These are phyloP conservation scores for Fusarium ramigenum DNA, from an alignment of 2,329 filamentous ascomycete genomes.

Conservation along the genomic window DNA sequence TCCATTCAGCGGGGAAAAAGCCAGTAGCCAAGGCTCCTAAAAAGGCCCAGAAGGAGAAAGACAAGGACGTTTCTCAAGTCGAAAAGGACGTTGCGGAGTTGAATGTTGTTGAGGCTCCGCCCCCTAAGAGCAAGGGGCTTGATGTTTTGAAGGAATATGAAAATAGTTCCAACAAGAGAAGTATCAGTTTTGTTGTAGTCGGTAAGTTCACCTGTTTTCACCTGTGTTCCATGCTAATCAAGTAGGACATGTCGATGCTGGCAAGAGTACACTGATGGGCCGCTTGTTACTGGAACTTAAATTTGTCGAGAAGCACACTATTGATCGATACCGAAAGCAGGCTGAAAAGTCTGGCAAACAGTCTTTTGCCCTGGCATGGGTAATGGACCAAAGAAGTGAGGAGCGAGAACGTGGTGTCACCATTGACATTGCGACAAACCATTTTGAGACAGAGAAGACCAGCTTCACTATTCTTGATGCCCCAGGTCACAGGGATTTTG, in stretches of 20 bases:
- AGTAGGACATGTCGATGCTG: constrained; percentile 92
- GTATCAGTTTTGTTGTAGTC: constrained; percentile 91
- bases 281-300: constrained; percentile 89
- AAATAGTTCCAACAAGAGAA: constrained; percentile 78
- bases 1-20: constrained; percentile 63
- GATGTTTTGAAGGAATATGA: constrained; percentile 85
- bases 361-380: constrained; percentile 96
- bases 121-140: constrained; percentile 78
- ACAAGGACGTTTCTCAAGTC: constrained; percentile 42
- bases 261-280: constrained; percentile 98
- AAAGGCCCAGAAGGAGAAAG: constrained; percentile 55
- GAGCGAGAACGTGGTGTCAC: constrained; percentile 92
- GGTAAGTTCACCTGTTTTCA: constrained; percentile 62
- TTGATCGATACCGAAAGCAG: constrained; percentile 89
- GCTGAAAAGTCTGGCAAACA: constrained; percentile 92
- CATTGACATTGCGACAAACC: constrained; percentile 94
- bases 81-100: constrained; percentile 47
- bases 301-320: constrained; percentile 85
- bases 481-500: constrained; percentile 93
- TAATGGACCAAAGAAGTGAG: constrained; percentile 90
- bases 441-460: constrained; percentile 89
- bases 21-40: constrained; percentile 51
- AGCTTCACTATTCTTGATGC: constrained; percentile 95
- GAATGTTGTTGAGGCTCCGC: constrained; percentile 62
- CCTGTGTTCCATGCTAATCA: constrained; percentile 24